Conservation (phyloP, 345 rosid species). For the Linum tenue region DNA sequence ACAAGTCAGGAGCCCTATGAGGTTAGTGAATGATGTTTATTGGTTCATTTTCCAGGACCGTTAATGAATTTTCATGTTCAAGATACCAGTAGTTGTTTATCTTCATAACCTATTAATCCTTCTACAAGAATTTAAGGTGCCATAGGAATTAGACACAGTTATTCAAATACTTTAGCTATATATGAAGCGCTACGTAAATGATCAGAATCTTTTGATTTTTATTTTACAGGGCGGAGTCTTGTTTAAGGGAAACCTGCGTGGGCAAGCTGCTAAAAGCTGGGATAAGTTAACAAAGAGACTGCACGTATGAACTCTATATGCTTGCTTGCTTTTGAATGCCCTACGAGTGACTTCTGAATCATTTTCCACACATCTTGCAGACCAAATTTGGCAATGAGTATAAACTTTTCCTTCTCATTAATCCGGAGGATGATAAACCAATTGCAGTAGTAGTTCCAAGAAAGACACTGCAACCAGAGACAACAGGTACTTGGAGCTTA, state of each 20-base stretch:
- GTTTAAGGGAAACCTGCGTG: conserved; percentile 92
- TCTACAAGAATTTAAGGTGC: neutral
- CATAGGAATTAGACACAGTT: neutral
- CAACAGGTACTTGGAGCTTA: conserved; percentile 41
- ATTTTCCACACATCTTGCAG: conserved; percentile 32
- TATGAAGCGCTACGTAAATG: neutral
- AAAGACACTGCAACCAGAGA: conserved; percentile 66
- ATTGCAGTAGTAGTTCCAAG: conserved; percentile 91
- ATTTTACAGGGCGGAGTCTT: conserved; percentile 68
- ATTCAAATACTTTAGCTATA: neutral
- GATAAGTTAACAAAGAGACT: conserved; percentile 68
- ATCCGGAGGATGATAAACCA: conserved; percentile 95
- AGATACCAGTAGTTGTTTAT: neutral
- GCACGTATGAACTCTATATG: conserved; percentile 35
- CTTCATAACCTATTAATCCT: too few species aligned
- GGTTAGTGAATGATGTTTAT: conserved; percentile 34
- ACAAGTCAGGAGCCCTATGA: conserved; percentile 96
- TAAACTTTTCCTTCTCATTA: conserved; percentile 73
- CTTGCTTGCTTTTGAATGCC: neutral
- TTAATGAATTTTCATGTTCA: neutral
- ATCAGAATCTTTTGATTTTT: conserved; percentile 6
- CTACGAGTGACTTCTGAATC: conserved; percentile 7
- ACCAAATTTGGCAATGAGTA: conserved; percentile 71
- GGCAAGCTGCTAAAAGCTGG: conserved; percentile 67
- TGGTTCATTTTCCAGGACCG: neutral